Base-by-base conservation (phyloP, 108 stramenopile species). In the Cyclotella choctawhatcheeana region DNA sequence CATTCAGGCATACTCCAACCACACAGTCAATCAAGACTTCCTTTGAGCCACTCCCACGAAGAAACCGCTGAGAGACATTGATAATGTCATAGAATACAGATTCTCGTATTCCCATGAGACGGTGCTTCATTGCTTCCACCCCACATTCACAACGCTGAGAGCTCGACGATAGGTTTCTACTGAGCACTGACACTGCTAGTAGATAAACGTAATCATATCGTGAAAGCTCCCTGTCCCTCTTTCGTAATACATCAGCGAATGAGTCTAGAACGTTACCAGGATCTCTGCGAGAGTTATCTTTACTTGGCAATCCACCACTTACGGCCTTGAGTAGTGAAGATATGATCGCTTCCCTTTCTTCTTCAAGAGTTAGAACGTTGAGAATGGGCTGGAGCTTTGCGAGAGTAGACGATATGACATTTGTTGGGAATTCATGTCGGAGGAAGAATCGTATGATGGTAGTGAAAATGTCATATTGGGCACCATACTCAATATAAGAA, bases 401-500 rank as follows among this genome's bases (percentile, higher is more conserved):
- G 21, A 90, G 68, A 12, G 69, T 66, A 25, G 74, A 74, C 22
- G 86, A 79, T 31, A 69, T 84, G 50, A 86, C 75, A 50, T 71
- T 70, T 3, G 76, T 31, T 27, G 92, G 92, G 61, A 93, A 90
- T 24, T 73, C 55, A 20, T 90, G 87, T 18, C 79, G 37, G 32
- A 95, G 69, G 32, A 95, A 82, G 22, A 88, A 66, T 12, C 92
- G 65, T 47, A 95, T 82, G 69, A 84, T 86, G 31, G 73, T 81
- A 0, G 86, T 85, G 61, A 86, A 91, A 2, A 66, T 48, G 8
- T 77, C 77, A 59, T 92, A 93, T 66, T 93, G 92, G 12, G 90
- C 94, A 50, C 92, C 92, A 52, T 90, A 89, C 44, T 93, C 90
- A 17, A 83, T 77, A 73, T 78, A 95, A 5, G 85, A 68, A 33